Base-by-base conservation (phyloP, 2,329 filamentous ascomycete genomes). In the Penicillium sclerotigenum region DNA sequence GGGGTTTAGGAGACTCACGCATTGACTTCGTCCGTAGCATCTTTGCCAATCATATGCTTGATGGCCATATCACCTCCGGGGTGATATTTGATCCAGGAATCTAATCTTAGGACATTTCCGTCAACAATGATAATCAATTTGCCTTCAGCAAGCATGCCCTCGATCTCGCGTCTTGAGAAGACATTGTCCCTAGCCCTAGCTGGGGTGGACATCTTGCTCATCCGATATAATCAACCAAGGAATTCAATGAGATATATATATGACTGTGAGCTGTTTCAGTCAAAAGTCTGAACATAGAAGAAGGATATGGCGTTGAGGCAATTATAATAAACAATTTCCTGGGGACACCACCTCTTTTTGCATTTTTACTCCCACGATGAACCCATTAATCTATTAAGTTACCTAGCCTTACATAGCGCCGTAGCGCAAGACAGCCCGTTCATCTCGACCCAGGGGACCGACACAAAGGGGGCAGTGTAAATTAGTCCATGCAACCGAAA, bases 21-120 rank as follows among this genome's bases (percentile, higher is more conserved):
- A 68, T 87, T 89, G 52, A 97, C 85, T 75, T 97, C 93, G 71
- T 96, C 91, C 10, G 93, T 96, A 41, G 91, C 93, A 83, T 96
- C 91, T 75, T 88, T 84, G 52, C 91, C 91, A 58, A 97, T 82
- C 90, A 97, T 92, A 70, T 97, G 93, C 71, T 84, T 78, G 62
- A 97, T 94, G 54, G 92, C 83, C 75, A 90, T 91, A 65, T 91
- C 85, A 62, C 94, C 94, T 45, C 94, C 94, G 11, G 94, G 93
- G 68, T 97, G 93, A 67, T 89, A 97, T 47, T 85, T 85, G 46
- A 94, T 76, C 91, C 91, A 97, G 29, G 87, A 81, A 74, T 97
- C 92, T 28, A 90, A 84, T 75, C 91, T 94, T 63, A 97, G 75
- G 5, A 96, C 91, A 68, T 86, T 84, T 55, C 85, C 81, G 64